phyloP scores from a whole-genome alignment of 768 basidiomycete species.

The Wakefieldia striispora region DNA sequence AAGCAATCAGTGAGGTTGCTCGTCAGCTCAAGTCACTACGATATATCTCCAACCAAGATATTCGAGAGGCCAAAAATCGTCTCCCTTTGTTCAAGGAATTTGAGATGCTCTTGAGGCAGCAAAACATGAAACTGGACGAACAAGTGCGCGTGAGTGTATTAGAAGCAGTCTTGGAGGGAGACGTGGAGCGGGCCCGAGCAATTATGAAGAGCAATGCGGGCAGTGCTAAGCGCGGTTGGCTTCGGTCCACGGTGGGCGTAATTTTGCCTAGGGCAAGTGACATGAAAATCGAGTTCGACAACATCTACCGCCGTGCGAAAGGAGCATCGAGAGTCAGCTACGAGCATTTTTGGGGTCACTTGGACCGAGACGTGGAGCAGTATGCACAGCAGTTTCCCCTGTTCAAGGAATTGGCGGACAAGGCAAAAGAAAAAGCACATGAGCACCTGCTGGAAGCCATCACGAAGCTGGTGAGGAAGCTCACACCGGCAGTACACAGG shows the following conservation, averaged over 20 bases:
- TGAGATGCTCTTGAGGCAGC: neutral
- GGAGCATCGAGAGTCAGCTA: conserved; percentile 7
- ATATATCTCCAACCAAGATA: conserved; percentile 9
- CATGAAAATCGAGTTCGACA: neutral
- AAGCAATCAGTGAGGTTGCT: neutral
- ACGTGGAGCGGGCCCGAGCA: conserved; percentile 3
- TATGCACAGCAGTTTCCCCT: neutral
- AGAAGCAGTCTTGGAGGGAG: conserved; percentile 3
- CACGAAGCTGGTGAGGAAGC: conserved; percentile 4
- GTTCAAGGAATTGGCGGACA: neutral
- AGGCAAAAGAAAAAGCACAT: neutral
- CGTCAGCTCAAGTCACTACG: conserved; percentile 1
- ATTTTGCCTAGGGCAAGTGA: neutral
- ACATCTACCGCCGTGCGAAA: conserved; percentile 2
- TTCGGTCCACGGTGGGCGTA: no score
- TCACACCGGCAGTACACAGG: conserved; percentile 5
- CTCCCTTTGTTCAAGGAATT: conserved; percentile 13
- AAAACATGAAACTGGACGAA: neutral
- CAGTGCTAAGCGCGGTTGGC: no score
- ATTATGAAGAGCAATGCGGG: neutral
- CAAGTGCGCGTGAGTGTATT: neutral
- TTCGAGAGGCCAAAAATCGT: conserved; percentile 13
- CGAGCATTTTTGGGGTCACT: conserved; percentile 11
- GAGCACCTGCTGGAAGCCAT: neutral
- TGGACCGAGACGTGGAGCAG: conserved; percentile 3